Evolutionary conservation across 2,329 filamentous ascomycete species (phyloP).

Genomic region (Metarhizium album): DNA sequence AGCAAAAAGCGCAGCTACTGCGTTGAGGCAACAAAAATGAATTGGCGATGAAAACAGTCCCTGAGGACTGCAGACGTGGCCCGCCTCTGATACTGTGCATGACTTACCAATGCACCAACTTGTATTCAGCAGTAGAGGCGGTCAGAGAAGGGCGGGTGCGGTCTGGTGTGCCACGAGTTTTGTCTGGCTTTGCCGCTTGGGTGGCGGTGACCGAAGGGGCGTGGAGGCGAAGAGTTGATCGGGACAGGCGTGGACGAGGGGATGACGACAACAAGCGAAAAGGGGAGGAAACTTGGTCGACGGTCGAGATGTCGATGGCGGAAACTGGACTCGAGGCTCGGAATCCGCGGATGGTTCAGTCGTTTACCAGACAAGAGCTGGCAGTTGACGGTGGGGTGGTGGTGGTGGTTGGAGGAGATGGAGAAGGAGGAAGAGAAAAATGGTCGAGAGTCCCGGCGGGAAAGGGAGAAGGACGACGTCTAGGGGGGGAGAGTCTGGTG

Average conservation of each 20-base stretch:
- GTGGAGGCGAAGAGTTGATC: background rate
- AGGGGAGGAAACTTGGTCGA: background rate
- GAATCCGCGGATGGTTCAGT: conserved; percentile 1
- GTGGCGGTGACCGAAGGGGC: conserved; percentile 2
- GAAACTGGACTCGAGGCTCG: background rate
- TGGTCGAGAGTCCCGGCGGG: background rate
- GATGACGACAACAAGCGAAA: background rate
- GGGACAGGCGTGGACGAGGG: background rate
- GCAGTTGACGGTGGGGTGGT: background rate
- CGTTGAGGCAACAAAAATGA: no score
- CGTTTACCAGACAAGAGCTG: conserved; percentile 5
- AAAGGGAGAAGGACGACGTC: background rate
- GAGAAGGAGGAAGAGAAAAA: conserved; percentile 8
- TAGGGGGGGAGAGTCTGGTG: no score
- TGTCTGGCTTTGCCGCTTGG: background rate
- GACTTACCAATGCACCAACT: conserved; percentile 1
- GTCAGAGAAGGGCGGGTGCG: background rate
- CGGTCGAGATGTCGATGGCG: background rate
- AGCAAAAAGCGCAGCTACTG: background rate
- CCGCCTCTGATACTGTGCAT: no score
- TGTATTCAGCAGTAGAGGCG: background rate
- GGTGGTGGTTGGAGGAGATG: conserved; percentile 5
- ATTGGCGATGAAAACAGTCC: no score
- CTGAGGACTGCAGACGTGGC: background rate
- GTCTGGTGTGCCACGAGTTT: background rate